Base-by-base conservation (phyloP, 176 grass and related monocot species). In the Lolium perenne region DNA sequence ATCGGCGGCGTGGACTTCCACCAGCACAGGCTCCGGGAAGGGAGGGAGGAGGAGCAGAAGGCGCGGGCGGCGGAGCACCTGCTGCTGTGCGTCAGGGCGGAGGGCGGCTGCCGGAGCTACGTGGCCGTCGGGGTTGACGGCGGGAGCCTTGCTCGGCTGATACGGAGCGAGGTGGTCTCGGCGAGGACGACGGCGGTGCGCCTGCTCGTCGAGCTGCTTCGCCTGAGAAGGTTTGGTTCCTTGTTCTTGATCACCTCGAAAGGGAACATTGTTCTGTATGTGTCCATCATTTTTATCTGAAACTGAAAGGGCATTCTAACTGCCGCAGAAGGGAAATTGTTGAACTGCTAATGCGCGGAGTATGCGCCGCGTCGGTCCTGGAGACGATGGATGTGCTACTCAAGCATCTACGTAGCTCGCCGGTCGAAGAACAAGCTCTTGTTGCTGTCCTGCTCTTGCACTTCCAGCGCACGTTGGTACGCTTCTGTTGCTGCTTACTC, bases 61-160 rank as follows among this genome's bases (percentile, higher is more conserved):
- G 68, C 22, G 7, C 49, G 43, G 5, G 83, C 87, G 5, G 83
- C 81, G 8, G 59, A 83, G 56, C 80, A 70, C 48, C 56, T 95
- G 80, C 43, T 90, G 51, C 35, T 79, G 74, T 95, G 93, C 38
- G 74, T 95, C 83, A 40, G 62, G 47, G 88, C 90, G 25, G 86
- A 92, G 58, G 90, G 90, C 40, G 73, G 86, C 46, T 90, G 86
- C 87, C 62, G 93, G 76, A 90, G 74, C 10, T 95, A 90, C 76
- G 78, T 92, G 71, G 88, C 88, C 10, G 47, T 83, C 0, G 88
- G 76, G 70, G 13, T 92, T 46, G 55, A 81, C 38, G 71, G 80
- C 6, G 51, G 75, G 3, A 84, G 76, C 73, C 23, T 90, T 16
- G 55, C 81, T 2, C 86, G 54, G 57, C 93, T 92, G 50, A 76